These are phyloP conservation scores for Favolaschia claudopus DNA, from an alignment of 768 basidiomycete genomes.

Conservation along the genomic window DNA sequence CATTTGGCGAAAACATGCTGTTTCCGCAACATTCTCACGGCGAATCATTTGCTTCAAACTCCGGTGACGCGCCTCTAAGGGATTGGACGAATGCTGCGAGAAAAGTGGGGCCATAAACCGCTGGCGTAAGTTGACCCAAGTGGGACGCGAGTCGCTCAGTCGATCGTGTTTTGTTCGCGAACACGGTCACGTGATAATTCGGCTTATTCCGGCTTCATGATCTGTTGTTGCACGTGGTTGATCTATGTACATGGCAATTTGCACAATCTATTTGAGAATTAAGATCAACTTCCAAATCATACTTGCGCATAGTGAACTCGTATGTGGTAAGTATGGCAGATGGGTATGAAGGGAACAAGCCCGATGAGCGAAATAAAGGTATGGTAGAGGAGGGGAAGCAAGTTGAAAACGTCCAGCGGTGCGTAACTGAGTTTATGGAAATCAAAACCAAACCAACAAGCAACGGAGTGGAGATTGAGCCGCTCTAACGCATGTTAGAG, in stretches of 20 bases:
- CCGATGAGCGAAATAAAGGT: conserved; percentile 2
- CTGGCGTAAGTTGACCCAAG: not conserved
- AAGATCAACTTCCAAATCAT: not conserved
- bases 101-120: conserved; percentile 4
- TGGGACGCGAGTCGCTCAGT: not conserved
- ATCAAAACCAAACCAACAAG: not conserved
- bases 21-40: too few relatives aligned
- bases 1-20: too few relatives aligned
- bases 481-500: not conserved
- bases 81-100: too few relatives aligned
- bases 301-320: conserved; percentile 9
- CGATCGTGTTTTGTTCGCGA: not conserved
- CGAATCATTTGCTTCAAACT: too few relatives aligned
- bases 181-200: conserved; percentile 10
- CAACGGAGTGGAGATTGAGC: not conserved
- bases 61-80: too few relatives aligned
- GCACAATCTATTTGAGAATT: too few relatives aligned
- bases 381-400: not conserved
- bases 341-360: conserved; percentile 15
- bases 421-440: conserved; percentile 20
- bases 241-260: too few relatives aligned
- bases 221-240: too few relatives aligned
- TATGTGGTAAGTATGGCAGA: conserved; percentile 8
- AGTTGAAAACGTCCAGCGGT: conserved; percentile 26
- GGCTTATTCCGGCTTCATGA: not conserved